Base-by-base conservation (phyloP, 331 rosid genomes). In the Cydonia oblonga region DNA sequence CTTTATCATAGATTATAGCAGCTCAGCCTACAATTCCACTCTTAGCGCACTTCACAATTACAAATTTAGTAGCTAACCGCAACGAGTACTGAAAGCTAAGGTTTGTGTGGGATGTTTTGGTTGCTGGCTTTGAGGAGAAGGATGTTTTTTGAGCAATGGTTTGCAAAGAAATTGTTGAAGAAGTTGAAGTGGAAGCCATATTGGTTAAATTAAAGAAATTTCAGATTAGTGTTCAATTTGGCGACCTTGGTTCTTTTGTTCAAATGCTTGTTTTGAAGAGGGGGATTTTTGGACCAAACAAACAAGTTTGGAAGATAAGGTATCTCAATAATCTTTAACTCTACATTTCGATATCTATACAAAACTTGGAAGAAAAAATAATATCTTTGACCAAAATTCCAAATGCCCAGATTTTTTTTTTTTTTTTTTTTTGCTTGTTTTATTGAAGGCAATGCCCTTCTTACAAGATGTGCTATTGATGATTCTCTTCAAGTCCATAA, bases 231-330 rank as follows among this genome's bases (percentile, higher is more conserved):
- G 66, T 75, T 51, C 64, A 19, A 64, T 72, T 78, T 86, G 83
- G 85, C 87, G 82, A 90, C 82, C 74, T 82, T 66, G 61, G 72
- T 73, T 60, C 82, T 77, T 81, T 77, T 81, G 75, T 81, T 79
- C 78, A 80, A 84, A 52, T 40, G 29, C 62, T 30, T 54, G 52
- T 72, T 59, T 42, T 40, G 29, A 15, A n/a, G 44, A 64, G 32
- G 52, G 52, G 46, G 38, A 30, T 7, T 68, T 66, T 63, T 49
- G 54, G 76, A 44, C 83, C 83, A 80, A 83, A n/a, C 75, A 74
- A 32, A 28, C 23, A 51, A 52, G 69, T 20, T 54, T 51, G 57
- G 58, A 68, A 86, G 97, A 91, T 91, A 87, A 91, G 97, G 84
- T 64, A 78, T 54, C 28, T 16, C 56, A 59, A 54, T 63, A 73